phyloP scores from a whole-genome alignment of 192 early-diverging fungal species.

The Coemansia sp. region DNA sequence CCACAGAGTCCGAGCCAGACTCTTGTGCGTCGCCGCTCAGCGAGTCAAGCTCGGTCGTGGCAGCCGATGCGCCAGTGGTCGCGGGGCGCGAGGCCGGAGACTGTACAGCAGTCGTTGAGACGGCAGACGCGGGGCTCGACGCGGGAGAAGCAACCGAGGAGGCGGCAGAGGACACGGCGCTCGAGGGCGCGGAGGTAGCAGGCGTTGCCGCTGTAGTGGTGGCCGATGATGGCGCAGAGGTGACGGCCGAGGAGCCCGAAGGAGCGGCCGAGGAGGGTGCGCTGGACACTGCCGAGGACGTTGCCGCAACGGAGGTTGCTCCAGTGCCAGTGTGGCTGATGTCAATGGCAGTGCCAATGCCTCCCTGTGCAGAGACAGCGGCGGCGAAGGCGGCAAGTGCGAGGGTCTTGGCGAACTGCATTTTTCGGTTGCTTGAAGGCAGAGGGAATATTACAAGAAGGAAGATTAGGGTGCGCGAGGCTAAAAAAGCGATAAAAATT shows the following conservation, averaged over 20 bases:
- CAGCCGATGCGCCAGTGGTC: not conserved
- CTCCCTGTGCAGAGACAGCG: constrained; percentile 33
- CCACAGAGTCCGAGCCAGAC: not conserved
- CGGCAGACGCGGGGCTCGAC: not conserved
- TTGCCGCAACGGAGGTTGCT: not conserved
- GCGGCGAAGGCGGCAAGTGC: constrained; percentile 32
- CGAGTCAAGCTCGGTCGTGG: too few species aligned
- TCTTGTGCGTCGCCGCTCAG: too few species aligned
- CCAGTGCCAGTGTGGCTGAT: not conserved
- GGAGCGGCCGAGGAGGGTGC: too few species aligned
- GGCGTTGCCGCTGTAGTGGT: not conserved
- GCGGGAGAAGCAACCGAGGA: not conserved
- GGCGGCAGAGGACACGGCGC: not conserved
- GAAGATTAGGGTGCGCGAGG: not conserved
- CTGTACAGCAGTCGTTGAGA: not conserved
- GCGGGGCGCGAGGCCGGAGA: too few species aligned
- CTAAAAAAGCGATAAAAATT: not conserved
- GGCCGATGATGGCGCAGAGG: too few species aligned
- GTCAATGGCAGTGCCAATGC: constrained; percentile 4
- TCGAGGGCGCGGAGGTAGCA: not conserved
- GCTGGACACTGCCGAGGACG: not conserved
- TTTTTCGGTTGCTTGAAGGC: constrained; percentile 7
- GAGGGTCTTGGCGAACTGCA: constrained; percentile 46
- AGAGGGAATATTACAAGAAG: not conserved
- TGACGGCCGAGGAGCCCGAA: too few species aligned